These are phyloP conservation scores for Leonotis leonurus DNA, from an alignment of 257 asterid genomes.

Conservation along the genomic window DNA sequence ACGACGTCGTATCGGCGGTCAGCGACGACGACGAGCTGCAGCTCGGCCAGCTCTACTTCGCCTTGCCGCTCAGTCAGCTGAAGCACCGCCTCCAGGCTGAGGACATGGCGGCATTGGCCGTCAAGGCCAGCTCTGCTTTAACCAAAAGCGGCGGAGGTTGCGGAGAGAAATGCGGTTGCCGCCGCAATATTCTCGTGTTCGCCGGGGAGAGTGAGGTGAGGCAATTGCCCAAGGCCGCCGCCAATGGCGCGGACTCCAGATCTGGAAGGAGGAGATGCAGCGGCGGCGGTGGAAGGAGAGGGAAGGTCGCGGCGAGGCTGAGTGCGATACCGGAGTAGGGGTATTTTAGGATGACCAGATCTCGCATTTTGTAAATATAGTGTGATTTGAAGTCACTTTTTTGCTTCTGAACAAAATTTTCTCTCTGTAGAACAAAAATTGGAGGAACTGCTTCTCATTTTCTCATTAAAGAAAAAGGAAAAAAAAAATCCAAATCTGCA, in stretches of 20 bases:
- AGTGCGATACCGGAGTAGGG: constrained; percentile 77
- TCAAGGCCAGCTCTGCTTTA: constrained; percentile 83
- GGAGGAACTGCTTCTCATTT: not conserved
- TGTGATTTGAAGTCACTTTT: not conserved
- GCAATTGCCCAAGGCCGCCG: constrained; percentile 21
- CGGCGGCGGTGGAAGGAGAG: constrained; percentile 36
- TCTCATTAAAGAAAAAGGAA: not conserved
- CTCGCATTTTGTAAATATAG: constrained; percentile 31
- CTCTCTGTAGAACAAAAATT: constrained; percentile 6
- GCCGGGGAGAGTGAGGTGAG: constrained; percentile 21
- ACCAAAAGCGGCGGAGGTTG: constrained; percentile 36
- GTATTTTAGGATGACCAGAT: constrained; percentile 21
- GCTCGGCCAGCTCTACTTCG: constrained; percentile 82
- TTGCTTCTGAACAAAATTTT: not conserved
- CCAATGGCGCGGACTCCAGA: constrained; percentile 17
- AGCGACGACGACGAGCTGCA: constrained; percentile 73
- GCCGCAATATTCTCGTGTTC: constrained; percentile 32
- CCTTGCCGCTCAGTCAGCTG: constrained; percentile 59
- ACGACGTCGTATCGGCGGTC: constrained; percentile 57
- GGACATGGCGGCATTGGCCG: constrained; percentile 99
- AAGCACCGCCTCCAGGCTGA: constrained; percentile 60
- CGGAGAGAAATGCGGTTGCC: constrained; percentile 53
- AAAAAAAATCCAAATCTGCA: not conserved
- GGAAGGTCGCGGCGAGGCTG: constrained; percentile 40
- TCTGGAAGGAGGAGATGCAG: constrained; percentile 22